These are phyloP conservation scores for Trichoderma harzianum DNA, from an alignment of 2,329 filamentous ascomycete species.

Conservation along the genomic window DNA sequence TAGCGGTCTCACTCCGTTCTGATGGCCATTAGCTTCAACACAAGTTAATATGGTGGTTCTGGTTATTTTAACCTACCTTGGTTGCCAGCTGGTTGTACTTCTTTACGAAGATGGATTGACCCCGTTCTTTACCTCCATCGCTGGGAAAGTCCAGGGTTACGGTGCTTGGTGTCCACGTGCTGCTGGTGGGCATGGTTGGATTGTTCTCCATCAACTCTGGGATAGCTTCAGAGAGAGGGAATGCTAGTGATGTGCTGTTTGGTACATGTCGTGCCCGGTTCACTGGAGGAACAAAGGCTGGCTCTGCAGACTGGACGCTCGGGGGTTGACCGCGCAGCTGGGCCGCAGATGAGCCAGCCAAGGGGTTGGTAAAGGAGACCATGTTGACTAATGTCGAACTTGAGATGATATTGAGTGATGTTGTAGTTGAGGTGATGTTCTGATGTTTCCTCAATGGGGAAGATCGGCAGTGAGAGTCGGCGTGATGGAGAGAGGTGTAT, in stretches of 20 bases:
- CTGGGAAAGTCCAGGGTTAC: slow-evolving; percentile 46
- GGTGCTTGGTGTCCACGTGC: slow-evolving; percentile 57
- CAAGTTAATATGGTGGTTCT: not conserved
- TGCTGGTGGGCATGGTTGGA: slow-evolving; percentile 41
- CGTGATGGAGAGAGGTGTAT: too few species aligned
- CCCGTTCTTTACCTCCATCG: slow-evolving; percentile 49
- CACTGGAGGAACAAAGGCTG: not conserved
- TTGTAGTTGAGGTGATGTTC: not conserved
- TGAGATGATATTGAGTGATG: not conserved
- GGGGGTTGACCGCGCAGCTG: not conserved
- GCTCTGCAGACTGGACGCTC: not conserved
- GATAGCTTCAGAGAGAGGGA: slow-evolving; percentile 27
- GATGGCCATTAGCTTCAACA: not conserved
- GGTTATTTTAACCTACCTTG: slow-evolving; percentile 40
- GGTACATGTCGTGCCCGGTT: slow-evolving; percentile 24
- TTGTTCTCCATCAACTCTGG: slow-evolving; percentile 24
- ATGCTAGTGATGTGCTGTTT: slow-evolving; percentile 27
- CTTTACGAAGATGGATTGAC: slow-evolving; percentile 47
- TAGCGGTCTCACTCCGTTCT: slow-evolving; percentile 53
- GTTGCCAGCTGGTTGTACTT: slow-evolving; percentile 61
- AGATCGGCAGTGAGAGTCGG: not conserved
- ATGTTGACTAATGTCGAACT: not conserved
- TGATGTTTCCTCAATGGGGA: not conserved
- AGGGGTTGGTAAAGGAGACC: not conserved
- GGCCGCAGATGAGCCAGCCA: not conserved